Evolutionary conservation across 441 rosid genomes (phyloP).

Genomic region (Viola pubescens): DNA sequence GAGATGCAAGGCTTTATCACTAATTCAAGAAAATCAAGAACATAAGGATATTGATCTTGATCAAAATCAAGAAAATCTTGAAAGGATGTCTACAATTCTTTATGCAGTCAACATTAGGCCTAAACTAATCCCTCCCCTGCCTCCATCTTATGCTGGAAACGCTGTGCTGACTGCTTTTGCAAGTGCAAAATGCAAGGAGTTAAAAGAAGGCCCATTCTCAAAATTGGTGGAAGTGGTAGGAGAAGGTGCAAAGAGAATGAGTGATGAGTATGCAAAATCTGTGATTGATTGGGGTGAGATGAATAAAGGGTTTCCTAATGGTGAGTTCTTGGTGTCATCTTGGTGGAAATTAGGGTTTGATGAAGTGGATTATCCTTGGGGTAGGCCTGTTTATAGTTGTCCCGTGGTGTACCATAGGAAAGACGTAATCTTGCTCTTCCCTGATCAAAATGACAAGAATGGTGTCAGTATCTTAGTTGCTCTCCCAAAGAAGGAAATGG

Average conservation of each 20-base stretch:
- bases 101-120: constrained; percentile 69
- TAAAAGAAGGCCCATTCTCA: constrained; percentile 36
- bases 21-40: background rate
- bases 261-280: constrained; percentile 50
- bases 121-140: constrained; percentile 52
- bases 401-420: constrained; percentile 62
- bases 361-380: constrained; percentile 81
- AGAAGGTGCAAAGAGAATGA: constrained; percentile 49
- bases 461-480: constrained; percentile 67
- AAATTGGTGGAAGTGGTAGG: constrained; percentile 48
- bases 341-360: constrained; percentile 84
- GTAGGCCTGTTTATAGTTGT: constrained; percentile 59
- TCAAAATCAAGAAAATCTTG: constrained; percentile 11
- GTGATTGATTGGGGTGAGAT: constrained; percentile 74
- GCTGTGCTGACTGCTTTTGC: constrained; percentile 64
- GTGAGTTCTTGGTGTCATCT: constrained; percentile 62
- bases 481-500: constrained; percentile 58
- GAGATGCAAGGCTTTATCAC: constrained; percentile 74
- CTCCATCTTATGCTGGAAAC: constrained; percentile 44
- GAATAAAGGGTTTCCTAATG: constrained; percentile 55
- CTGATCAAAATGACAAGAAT: constrained; percentile 34
- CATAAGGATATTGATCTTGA: no score
- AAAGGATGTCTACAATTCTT: constrained; percentile 48
- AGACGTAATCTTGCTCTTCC: constrained; percentile 67
- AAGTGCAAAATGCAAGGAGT: constrained; percentile 38